Evolutionary conservation across 2,329 filamentous ascomycete species (phyloP), one percentile per base, ranked within the genome.

Genomic region (Lecanicillium sp.): DNA sequence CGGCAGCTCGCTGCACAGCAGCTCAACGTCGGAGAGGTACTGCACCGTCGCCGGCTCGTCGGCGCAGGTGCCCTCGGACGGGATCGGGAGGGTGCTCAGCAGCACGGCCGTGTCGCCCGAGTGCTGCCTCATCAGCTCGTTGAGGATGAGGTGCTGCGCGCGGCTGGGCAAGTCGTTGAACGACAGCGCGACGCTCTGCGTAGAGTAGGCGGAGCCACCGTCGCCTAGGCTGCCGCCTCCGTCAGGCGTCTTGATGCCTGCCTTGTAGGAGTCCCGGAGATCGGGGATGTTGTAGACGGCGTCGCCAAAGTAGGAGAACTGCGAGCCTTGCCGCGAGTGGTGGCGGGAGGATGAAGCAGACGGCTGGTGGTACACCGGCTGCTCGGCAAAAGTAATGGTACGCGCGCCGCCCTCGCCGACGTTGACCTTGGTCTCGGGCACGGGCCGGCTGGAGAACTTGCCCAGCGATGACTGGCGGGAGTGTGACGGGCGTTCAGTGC

Each of bases 141-240:
- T 94, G 13, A 94, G 62, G 19, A 94, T 89, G 27, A 94, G 63
- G 58, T 94, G 86, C 56, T 94, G 87, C 2, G 87, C 87, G 13
- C 86, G 78, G 50, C 83, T 86, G 0, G 87, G 87, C 4, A 94
- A 66, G 52, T 94, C 86, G 50, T 94, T 94, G 66, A 94, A 94
- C 3, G 80, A 87, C 3, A 94, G 66, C 1, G 86, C 74, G 4
- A 87, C 60, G 3, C 76, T 71, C 37, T 80, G 77, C 17, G 75
- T 74, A 3, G 75, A 72, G 52, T 73, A 75, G 13, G 64, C 58
- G 4, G 68, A 71, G 5, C 64, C 63, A 5, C 46, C 53, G 6
- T 57, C 52, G 15, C 48, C 52, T 7, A 25, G 6, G 11, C 22
- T 25, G 29, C 47, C 51, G 22, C 55, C 53, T 25, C 22, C 22